Conservation (phyloP, 2,329 filamentous ascomycete genomes). For the Sporothrix brasiliensis region DNA sequence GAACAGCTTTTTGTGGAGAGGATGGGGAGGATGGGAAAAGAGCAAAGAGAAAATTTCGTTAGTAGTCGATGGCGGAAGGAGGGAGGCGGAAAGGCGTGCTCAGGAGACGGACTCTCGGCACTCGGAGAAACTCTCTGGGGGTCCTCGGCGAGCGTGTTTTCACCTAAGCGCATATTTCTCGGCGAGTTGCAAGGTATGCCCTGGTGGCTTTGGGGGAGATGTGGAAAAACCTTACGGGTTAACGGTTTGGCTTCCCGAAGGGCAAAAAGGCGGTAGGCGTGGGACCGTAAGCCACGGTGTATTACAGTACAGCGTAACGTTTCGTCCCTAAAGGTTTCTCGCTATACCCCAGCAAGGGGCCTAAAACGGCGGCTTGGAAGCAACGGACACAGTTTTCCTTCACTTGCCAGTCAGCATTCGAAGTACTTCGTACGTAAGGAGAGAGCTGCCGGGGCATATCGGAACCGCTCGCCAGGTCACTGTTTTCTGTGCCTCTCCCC, state of each 20-base stretch:
- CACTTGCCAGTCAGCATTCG: background rate
- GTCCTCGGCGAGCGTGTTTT: background rate
- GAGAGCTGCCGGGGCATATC: conserved; percentile 20
- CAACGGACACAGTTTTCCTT: background rate
- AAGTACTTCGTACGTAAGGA: too few species aligned
- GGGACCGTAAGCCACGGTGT: background rate
- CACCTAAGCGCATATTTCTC: conserved; percentile 24
- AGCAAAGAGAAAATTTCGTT: background rate
- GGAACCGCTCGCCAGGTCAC: conserved; percentile 16
- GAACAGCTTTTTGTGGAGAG: conserved; percentile 24
- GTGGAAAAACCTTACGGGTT: background rate
- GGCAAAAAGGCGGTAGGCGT: conserved; percentile 16
- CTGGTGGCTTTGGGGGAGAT: background rate
- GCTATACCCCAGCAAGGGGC: background rate
- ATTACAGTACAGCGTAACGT: background rate
- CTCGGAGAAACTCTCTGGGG: conserved; percentile 16
- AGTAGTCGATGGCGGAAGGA: conserved; percentile 9
- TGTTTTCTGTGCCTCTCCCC: background rate
- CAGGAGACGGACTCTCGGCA: background rate
- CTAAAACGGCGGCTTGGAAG: conserved; percentile 20
- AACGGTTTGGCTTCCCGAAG: conserved; percentile 18
- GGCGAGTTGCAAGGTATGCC: background rate
- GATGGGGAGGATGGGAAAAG: conserved; percentile 21
- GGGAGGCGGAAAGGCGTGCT: conserved; percentile 26
- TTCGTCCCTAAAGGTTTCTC: background rate